Percentiles rank a stretch among this genome's conserved stretches.
These are phyloP conservation scores for Glebionis coronaria DNA, from an alignment of 129 eudicot genomes.

Conservation along the genomic window DNA sequence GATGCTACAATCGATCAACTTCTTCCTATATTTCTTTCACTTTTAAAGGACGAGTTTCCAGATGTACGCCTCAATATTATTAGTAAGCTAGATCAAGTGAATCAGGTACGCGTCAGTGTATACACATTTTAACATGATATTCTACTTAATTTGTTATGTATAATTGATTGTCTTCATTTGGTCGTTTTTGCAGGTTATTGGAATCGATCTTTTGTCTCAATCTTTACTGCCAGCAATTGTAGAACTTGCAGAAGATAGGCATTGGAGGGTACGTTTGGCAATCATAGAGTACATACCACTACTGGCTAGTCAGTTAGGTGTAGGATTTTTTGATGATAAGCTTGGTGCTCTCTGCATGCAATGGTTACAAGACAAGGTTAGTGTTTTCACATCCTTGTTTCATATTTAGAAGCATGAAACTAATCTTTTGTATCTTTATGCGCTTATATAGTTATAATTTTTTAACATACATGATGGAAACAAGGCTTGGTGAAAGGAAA, in stretches of 20 bases:
- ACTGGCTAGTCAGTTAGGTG: slow-evolving; percentile 96
- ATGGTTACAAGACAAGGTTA: slow-evolving; percentile 98
- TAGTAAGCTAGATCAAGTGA: slow-evolving; percentile 99
- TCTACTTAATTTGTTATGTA: not conserved
- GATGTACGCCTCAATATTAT: slow-evolving; percentile 98
- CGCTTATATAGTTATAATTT: not conserved
- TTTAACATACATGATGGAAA: not conserved
- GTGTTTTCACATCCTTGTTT: not conserved
- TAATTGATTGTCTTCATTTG: not conserved
- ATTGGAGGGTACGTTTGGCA: slow-evolving; percentile 99
- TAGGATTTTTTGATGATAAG: slow-evolving; percentile 97
- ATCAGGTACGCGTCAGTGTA: slow-evolving; percentile 55
- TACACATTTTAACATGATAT: not conserved
- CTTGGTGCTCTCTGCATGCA: slow-evolving; percentile 99
- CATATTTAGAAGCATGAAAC: not conserved
- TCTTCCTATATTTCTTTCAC: slow-evolving; percentile 97
- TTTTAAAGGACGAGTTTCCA: slow-evolving; percentile 94
- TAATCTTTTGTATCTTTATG: not conserved
- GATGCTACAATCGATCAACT: slow-evolving; percentile 98
- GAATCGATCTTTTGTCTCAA: slow-evolving; percentile 91
- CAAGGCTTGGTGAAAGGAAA: not conserved
- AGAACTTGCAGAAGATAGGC: slow-evolving; percentile 99
- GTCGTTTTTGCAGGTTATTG: slow-evolving; percentile 69
- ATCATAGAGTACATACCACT: slow-evolving; percentile 95
- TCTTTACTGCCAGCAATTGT: slow-evolving; percentile 94